Evolutionary conservation across 371 early-diverging fungal genomes (phyloP).

Genomic region (Mycotypha africana): DNA sequence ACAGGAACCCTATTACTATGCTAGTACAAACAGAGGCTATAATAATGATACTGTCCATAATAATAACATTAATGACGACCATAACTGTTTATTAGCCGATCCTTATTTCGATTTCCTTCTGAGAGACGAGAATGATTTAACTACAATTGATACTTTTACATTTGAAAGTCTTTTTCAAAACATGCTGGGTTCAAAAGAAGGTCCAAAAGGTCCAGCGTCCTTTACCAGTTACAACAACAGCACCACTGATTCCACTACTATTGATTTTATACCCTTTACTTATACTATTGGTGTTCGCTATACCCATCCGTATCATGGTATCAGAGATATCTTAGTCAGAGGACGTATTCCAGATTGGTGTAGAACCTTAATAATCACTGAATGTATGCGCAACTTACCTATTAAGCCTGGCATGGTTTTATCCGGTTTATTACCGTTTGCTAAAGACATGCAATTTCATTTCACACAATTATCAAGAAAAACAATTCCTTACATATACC

Average conservation of each 20-base stretch:
- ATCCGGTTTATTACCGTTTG: constrained; percentile 32
- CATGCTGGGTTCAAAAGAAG: too few relatives aligned
- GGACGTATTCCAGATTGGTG: constrained; percentile 35
- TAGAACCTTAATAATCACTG: constrained; percentile 28
- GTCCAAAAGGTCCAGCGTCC: neutral
- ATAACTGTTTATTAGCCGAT: too few relatives aligned
- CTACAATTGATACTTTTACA: constrained; percentile 12
- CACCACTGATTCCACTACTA: neutral
- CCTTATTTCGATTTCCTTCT: too few relatives aligned
- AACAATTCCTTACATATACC: too few relatives aligned
- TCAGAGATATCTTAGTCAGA: constrained; percentile 27
- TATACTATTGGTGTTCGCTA: constrained; percentile 41
- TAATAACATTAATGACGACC: too few relatives aligned
- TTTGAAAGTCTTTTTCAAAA: constrained; percentile 3
- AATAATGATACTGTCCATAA: too few relatives aligned
- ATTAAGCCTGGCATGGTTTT: constrained; percentile 15
- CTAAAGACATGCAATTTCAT: constrained; percentile 26
- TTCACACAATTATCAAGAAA: constrained; percentile 14
- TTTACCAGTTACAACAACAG: neutral
- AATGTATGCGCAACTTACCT: constrained; percentile 23
- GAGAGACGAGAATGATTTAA: neutral
- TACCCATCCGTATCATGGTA: constrained; percentile 23
- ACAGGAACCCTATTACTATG: too few relatives aligned
- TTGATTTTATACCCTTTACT: constrained; percentile 25
- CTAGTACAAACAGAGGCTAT: too few relatives aligned